Evolutionary conservation across 129 eudicot species (phyloP).

Genomic region (Helianthus tuberosus): DNA sequence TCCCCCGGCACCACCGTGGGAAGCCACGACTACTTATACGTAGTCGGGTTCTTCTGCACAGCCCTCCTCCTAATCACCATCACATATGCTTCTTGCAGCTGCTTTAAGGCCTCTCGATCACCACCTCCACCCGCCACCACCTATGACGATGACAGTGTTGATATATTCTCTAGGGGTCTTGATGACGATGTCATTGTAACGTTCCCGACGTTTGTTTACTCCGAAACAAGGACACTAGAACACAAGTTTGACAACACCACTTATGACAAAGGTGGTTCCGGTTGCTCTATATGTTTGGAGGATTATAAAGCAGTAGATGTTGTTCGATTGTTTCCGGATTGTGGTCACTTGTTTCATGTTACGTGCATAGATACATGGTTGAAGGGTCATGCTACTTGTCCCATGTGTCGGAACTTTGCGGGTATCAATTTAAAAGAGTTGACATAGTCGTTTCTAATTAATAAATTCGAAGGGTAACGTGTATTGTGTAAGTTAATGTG

Average conservation of each 20-base stretch:
- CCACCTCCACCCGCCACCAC: neutral
- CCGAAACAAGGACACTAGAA: conserved; percentile 11
- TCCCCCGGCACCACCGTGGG: neutral
- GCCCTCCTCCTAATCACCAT: conserved; percentile 15
- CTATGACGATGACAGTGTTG: neutral
- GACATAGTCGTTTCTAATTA: neutral
- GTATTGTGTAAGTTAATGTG: neutral
- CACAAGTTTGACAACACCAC: neutral
- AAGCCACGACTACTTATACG: conserved; percentile 18
- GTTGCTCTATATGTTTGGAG: conserved; percentile 52
- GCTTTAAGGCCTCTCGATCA: conserved; percentile 20
- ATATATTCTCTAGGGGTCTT: conserved; percentile 19
- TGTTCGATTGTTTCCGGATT: conserved; percentile 43
- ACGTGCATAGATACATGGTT: conserved; percentile 55
- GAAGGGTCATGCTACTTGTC: conserved; percentile 49
- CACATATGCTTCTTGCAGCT: conserved; percentile 31
- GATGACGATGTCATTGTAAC: conserved; percentile 33
- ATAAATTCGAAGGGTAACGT: neutral
- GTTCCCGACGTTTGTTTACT: conserved; percentile 36
- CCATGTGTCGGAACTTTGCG: conserved; percentile 43
- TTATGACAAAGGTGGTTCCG: neutral
- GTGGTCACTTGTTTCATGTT: conserved; percentile 49
- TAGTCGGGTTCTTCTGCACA: conserved; percentile 9
- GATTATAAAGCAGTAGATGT: conserved; percentile 44
- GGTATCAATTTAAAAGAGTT: neutral